Evolutionary conservation across 208 protist species (phyloP).

Genomic region (Endotrypanum monterogeii): DNA sequence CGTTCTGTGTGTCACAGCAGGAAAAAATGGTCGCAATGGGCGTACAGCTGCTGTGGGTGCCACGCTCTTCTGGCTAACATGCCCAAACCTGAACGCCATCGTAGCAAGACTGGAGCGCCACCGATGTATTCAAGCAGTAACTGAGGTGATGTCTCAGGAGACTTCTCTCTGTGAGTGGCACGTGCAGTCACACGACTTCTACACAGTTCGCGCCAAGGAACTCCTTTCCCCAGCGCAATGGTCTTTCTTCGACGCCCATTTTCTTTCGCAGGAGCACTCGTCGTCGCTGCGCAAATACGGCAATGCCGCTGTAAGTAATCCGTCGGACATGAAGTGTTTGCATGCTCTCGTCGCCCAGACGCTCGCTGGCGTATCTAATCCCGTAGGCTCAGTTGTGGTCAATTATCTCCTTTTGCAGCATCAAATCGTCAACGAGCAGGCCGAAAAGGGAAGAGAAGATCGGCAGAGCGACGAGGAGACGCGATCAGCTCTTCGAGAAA

Average conservation of each 20-base stretch:
- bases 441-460: not conserved
- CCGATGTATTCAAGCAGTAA: slow-evolving; percentile 45
- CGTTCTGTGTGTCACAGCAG: slow-evolving; percentile 77
- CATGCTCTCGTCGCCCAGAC: slow-evolving; percentile 83
- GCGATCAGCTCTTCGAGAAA: slow-evolving; percentile 1
- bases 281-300: slow-evolving; percentile 56
- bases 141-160: slow-evolving; percentile 33
- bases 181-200: slow-evolving; percentile 61
- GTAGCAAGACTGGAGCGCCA: slow-evolving; percentile 73
- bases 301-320: slow-evolving; percentile 80
- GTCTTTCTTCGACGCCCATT: slow-evolving; percentile 73
- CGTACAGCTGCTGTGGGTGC: slow-evolving; percentile 71
- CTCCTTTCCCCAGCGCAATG: slow-evolving; percentile 55
- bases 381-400: slow-evolving; percentile 53
- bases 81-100: slow-evolving; percentile 77
- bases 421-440: slow-evolving; percentile 6
- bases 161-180: slow-evolving; percentile 29
- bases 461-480: not conserved
- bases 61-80: slow-evolving; percentile 88
- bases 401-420: slow-evolving; percentile 65
- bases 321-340: slow-evolving; percentile 84
- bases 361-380: slow-evolving; percentile 64
- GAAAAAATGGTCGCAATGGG: slow-evolving; percentile 75
- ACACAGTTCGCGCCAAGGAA: slow-evolving; percentile 38
- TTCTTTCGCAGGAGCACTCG: slow-evolving; percentile 25